These are phyloP conservation scores for Lipomyces japonicus DNA, from an alignment of 805 yeast genomes.

Conservation along the genomic window DNA sequence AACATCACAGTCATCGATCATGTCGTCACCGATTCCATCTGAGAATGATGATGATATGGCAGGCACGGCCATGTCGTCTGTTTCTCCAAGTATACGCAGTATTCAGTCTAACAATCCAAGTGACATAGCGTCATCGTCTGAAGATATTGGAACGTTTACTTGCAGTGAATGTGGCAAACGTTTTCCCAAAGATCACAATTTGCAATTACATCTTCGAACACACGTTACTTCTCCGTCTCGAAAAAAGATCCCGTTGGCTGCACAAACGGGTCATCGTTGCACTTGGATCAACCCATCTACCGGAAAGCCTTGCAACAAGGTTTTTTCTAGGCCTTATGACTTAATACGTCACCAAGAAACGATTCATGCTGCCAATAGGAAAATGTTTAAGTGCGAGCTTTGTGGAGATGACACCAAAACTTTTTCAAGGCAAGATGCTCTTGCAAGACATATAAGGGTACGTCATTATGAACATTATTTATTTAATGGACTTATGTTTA, in stretches of 20 bases:
- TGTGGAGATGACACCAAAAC: constrained; percentile 81
- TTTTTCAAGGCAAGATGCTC: constrained; percentile 89
- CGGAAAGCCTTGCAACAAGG: constrained; percentile 63
- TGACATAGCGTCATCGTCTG: constrained; percentile 7
- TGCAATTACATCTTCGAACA: constrained; percentile 15
- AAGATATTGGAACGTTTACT: constrained; percentile 1
- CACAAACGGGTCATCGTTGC: constrained; percentile 47
- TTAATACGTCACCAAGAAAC: constrained; percentile 94
- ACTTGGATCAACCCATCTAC: constrained; percentile 57
- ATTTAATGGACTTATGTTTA: neutral
- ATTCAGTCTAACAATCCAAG: neutral
- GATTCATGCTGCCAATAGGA: constrained; percentile 84
- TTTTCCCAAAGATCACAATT: constrained; percentile 8
- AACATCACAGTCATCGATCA: too few relatives aligned
- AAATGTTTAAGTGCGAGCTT: constrained; percentile 77
- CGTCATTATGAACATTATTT: constrained; percentile 33
- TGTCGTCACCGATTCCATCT: constrained; percentile 1
- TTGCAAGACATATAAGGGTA: constrained; percentile 87
- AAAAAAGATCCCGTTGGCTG: constrained; percentile 26
- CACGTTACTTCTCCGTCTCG: constrained; percentile 19
- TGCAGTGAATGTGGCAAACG: constrained; percentile 24
- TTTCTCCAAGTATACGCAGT: too few relatives aligned
- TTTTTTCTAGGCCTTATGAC: constrained; percentile 92
- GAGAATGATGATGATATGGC: constrained; percentile 9
- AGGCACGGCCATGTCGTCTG: too few relatives aligned